phyloP scores from a whole-genome alignment of 441 rosid genomes.

The Jatropha podagrica region DNA sequence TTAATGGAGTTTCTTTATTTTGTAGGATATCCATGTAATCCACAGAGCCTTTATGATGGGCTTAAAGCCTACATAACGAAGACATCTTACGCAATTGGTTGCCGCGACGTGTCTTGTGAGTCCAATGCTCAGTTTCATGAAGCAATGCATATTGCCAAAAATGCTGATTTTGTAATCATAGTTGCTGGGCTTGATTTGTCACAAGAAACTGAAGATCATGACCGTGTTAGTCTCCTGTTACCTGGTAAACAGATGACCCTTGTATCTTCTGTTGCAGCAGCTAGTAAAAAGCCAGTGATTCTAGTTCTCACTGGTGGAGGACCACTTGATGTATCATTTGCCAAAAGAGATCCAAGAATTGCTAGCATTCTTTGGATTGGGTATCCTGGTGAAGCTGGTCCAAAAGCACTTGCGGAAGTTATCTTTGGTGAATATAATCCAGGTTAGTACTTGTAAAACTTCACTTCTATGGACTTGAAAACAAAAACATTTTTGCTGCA shows the following conservation, averaged over 20 bases:
- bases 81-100: slow-evolving; percentile 58
- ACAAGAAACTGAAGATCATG: slow-evolving; percentile 78
- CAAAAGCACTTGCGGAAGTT: slow-evolving; percentile 74
- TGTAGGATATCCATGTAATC: slow-evolving; percentile 72
- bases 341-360: slow-evolving; percentile 48
- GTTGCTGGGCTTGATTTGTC: slow-evolving; percentile 89
- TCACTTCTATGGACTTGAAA: neutral
- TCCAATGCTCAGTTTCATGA: slow-evolving; percentile 44
- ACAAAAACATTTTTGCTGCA: neutral
- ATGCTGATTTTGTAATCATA: slow-evolving; percentile 67
- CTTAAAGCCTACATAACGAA: slow-evolving; percentile 45
- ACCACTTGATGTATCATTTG: slow-evolving; percentile 76
- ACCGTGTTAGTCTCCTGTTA: slow-evolving; percentile 67
- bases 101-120: slow-evolving; percentile 58
- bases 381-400: slow-evolving; percentile 93
- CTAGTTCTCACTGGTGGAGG: slow-evolving; percentile 86
- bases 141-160: slow-evolving; percentile 46
- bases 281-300: slow-evolving; percentile 60
- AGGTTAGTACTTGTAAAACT: slow-evolving; percentile 35
- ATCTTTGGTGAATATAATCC: slow-evolving; percentile 74
- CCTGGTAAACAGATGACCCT: slow-evolving; percentile 84
- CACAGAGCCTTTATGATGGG: slow-evolving; percentile 55
- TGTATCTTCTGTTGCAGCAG: slow-evolving; percentile 50
- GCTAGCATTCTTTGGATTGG: slow-evolving; percentile 84
- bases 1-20: slow-evolving; percentile 4